A percentile compares a stretch with the other conserved stretches of the same genome.
phyloP scores from a whole-genome alignment of 768 basidiomycete genomes.

The Mycena leptocephala region DNA sequence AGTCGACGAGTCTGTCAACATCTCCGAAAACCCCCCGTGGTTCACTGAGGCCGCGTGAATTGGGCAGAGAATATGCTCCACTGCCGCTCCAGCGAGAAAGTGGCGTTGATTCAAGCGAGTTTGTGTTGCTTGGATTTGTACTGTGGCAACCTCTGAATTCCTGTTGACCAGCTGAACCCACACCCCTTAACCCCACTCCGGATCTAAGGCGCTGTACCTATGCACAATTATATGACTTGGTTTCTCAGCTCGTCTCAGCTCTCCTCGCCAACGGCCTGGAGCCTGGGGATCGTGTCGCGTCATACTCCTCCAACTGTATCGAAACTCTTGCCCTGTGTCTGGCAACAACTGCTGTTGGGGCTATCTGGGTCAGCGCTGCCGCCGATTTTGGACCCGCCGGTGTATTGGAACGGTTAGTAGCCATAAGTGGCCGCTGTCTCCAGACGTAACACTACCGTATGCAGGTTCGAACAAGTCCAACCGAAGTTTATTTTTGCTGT shows the following conservation, averaged over 20 bases:
- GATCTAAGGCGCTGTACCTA: constrained; percentile 67
- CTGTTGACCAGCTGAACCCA: constrained; percentile 72
- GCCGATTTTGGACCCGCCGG: constrained; percentile 89
- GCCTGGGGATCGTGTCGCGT: constrained; percentile 82
- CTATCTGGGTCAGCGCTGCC: constrained; percentile 89
- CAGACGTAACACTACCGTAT: constrained; percentile 10
- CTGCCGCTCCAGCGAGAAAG: constrained; percentile 68
- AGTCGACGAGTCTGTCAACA: constrained; percentile 68
- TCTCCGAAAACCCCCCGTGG: constrained; percentile 80
- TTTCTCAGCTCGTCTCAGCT: constrained; percentile 69
- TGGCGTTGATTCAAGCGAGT: constrained; percentile 83
- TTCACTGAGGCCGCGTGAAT: constrained; percentile 79
- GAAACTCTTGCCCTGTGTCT: constrained; percentile 81
- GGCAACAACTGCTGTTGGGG: constrained; percentile 80
- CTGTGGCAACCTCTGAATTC: constrained; percentile 34
- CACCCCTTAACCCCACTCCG: constrained; percentile 62
- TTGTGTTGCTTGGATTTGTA: constrained; percentile 48
- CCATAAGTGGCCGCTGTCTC: not conserved
- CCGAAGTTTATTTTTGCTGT: constrained; percentile 83
- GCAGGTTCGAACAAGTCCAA: constrained; percentile 84
- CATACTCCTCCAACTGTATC: constrained; percentile 86
- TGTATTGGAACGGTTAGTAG: constrained; percentile 77
- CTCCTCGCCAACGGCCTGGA: constrained; percentile 67
- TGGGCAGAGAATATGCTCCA: constrained; percentile 89
- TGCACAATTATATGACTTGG: constrained; percentile 65